Percentiles rank a stretch among this genome's conserved stretches.
phyloP scores from a whole-genome alignment of 768 basidiomycete species.

The Amanita molliuscula region DNA sequence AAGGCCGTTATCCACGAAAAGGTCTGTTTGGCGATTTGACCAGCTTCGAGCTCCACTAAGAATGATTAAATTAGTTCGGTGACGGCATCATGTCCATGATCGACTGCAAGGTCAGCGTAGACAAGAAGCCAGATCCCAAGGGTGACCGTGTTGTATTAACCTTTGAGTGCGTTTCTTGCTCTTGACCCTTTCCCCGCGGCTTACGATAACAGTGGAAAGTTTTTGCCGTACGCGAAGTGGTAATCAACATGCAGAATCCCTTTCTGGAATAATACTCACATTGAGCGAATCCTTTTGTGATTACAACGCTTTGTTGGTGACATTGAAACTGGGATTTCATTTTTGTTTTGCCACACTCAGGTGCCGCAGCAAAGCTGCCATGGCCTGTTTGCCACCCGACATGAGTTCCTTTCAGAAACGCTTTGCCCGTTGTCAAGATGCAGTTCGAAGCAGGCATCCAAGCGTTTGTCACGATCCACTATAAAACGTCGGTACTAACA shows the following conservation, averaged over 20 bases:
- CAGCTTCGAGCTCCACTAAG: not conserved
- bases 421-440: not conserved
- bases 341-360: not conserved
- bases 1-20: slow-evolving; percentile 74
- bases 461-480: not conserved
- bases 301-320: not conserved
- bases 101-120: slow-evolving; percentile 62
- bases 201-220: slow-evolving; percentile 49
- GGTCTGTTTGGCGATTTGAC: slow-evolving; percentile 19
- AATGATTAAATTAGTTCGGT: slow-evolving; percentile 43
- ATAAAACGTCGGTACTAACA: not conserved
- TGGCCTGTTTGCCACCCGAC: not conserved
- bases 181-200: not conserved
- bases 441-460: not conserved
- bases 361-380: not conserved
- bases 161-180: slow-evolving; percentile 51
- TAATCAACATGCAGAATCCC: not conserved
- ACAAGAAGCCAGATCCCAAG: slow-evolving; percentile 64
- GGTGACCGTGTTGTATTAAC: slow-evolving; percentile 73
- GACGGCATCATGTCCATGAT: slow-evolving; percentile 90
- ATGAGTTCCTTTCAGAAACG: not conserved
- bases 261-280: not conserved
- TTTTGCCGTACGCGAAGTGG: slow-evolving; percentile 63
- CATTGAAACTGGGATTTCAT: not conserved
- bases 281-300: not conserved